Evolutionary conservation across 768 basidiomycete species (phyloP).

Genomic region (Coprinellus micaceus): DNA sequence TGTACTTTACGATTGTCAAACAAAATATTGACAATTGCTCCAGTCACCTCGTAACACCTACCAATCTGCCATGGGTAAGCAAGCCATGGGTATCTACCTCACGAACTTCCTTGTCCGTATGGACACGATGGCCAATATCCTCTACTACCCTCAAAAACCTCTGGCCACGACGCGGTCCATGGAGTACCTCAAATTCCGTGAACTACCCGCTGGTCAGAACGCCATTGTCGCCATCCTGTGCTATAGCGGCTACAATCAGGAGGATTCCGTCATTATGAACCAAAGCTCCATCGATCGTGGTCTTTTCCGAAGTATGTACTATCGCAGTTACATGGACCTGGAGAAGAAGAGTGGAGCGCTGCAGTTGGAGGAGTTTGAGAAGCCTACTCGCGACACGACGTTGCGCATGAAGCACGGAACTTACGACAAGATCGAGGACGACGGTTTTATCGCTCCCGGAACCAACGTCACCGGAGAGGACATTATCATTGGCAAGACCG

Average conservation of each 20-base stretch:
- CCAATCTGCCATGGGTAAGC: constrained; percentile 99
- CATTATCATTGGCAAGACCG: constrained; percentile 99
- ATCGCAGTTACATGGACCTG: constrained; percentile 96
- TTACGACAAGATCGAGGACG: constrained; percentile 96
- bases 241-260: constrained; percentile 99
- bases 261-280: constrained; percentile 99
- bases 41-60: constrained; percentile 99
- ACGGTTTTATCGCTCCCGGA: constrained; percentile 93
- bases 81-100: constrained; percentile 98
- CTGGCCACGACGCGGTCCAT: constrained; percentile 98
- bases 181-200: constrained; percentile 98
- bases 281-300: constrained; percentile 98
- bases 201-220: constrained; percentile 98
- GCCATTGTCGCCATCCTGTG: constrained; percentile 97
- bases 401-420: constrained; percentile 97
- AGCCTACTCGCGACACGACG: constrained; percentile 89
- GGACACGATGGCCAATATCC: constrained; percentile 99
- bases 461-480: constrained; percentile 95
- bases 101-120: constrained; percentile 98
- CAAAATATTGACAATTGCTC: constrained; percentile 2
- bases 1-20: neutral
- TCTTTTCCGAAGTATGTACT: constrained; percentile 97
- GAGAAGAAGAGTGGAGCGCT: constrained; percentile 95
- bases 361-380: constrained; percentile 94
- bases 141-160: constrained; percentile 99